Evolutionary conservation across 2,329 filamentous ascomycete species (phyloP).

Genomic region (Hawksworthiomyces lignivorus): DNA sequence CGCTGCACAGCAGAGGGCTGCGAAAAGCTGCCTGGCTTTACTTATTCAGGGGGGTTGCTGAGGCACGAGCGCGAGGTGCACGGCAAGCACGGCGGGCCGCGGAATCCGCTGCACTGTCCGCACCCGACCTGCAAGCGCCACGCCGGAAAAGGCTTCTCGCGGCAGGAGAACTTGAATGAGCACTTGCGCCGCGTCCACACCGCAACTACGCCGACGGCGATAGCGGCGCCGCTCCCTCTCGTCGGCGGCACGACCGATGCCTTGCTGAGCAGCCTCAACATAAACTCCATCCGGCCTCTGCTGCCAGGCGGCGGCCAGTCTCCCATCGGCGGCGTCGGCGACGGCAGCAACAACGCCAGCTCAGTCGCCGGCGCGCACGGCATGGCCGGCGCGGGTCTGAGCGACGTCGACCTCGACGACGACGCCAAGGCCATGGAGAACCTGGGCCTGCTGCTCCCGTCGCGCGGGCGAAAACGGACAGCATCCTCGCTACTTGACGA

Average conservation of each 20-base stretch:
- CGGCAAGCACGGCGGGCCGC: conserved; percentile 79
- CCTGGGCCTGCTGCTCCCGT: conserved; percentile 5
- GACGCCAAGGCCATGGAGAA: conserved; percentile 9
- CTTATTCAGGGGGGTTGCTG: conserved; percentile 83
- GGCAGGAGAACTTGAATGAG: conserved; percentile 89
- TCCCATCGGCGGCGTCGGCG: not conserved
- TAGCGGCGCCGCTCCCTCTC: not conserved
- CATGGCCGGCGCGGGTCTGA: not conserved
- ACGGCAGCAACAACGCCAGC: not conserved
- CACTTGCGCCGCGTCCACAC: conserved; percentile 86
- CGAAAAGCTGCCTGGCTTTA: conserved; percentile 88
- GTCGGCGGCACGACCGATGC: not conserved
- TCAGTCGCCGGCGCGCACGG: not conserved
- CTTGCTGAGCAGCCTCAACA: too few species aligned
- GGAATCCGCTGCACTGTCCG: conserved; percentile 80
- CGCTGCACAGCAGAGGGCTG: conserved; percentile 76
- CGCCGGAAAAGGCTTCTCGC: conserved; percentile 80
- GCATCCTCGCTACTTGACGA: conserved; percentile 7
- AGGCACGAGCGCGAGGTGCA: conserved; percentile 93
- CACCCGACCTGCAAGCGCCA: conserved; percentile 83
- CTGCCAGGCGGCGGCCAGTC: too few species aligned
- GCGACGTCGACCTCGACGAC: not conserved
- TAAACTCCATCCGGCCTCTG: too few species aligned
- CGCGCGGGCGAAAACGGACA: conserved; percentile 5
- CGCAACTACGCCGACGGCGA: conserved; percentile 6